phyloP scores from a whole-genome alignment of 768 basidiomycete species.

The Mycena amicta region DNA sequence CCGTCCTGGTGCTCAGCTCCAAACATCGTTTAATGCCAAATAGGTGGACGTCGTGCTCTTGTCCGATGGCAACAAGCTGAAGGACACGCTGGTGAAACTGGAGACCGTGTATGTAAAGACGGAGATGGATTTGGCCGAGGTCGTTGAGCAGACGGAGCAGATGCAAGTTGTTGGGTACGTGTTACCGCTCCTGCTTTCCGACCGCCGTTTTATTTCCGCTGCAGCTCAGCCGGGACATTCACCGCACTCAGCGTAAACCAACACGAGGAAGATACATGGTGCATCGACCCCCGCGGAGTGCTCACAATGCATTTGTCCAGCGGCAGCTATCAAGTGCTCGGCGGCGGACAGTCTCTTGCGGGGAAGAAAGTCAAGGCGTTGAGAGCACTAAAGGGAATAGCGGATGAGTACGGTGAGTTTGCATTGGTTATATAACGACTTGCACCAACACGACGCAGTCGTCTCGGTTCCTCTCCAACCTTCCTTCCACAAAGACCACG shows the following conservation, averaged over 20 bases:
- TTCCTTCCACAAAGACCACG: constrained; percentile 37
- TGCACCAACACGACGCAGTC: constrained; percentile 35
- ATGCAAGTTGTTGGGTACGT: constrained; percentile 31
- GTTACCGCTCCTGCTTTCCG: not conserved
- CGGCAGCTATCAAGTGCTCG: constrained; percentile 61
- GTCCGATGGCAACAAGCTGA: constrained; percentile 44
- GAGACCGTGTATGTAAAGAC: constrained; percentile 49
- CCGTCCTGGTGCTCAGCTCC: too few relatives aligned
- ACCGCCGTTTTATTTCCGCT: not conserved
- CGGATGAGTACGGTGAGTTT: constrained; percentile 51
- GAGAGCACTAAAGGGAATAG: constrained; percentile 49
- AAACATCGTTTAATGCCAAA: too few relatives aligned
- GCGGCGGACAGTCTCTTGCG: constrained; percentile 38
- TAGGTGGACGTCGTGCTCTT: constrained; percentile 67
- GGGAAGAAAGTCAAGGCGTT: constrained; percentile 44
- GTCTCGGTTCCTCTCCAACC: constrained; percentile 49
- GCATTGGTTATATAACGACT: not conserved
- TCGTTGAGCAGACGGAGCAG: constrained; percentile 41
- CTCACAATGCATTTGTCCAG: constrained; percentile 60
- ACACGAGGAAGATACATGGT: constrained; percentile 63
- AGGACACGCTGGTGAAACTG: constrained; percentile 43
- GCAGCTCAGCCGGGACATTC: constrained; percentile 33
- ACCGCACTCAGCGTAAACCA: constrained; percentile 38
- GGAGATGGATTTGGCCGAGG: constrained; percentile 43
- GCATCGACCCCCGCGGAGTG: constrained; percentile 63